Percentiles rank a stretch among this genome's conserved stretches.
Evolutionary conservation across 1,284 basidiomycete genomes (phyloP).

Genomic region (Cryptococcus depauperatus): DNA sequence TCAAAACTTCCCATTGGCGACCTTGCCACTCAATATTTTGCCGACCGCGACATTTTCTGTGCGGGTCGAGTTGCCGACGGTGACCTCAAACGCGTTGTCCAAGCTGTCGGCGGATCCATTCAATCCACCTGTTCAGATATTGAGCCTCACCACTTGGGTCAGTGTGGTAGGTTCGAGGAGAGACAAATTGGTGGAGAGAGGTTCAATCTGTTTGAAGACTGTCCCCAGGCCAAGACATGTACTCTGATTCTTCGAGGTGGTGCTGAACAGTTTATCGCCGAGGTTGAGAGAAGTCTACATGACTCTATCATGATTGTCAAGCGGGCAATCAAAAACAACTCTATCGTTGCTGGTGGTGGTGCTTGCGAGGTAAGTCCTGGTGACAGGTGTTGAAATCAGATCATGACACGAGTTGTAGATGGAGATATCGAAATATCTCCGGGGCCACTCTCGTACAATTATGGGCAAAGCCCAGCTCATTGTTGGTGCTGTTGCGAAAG

Average conservation of each 20-base stretch:
- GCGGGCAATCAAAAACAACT: constrained; percentile 88
- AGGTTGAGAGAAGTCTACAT: constrained; percentile 93
- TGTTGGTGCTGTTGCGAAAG: constrained; percentile 91
- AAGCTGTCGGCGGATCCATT: constrained; percentile 89
- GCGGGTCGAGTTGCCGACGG: constrained; percentile 88
- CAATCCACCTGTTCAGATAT: constrained; percentile 97
- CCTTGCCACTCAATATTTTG: constrained; percentile 98
- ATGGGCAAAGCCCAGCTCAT: constrained; percentile 95
- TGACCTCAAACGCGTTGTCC: constrained; percentile 88
- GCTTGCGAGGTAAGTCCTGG: constrained; percentile 70
- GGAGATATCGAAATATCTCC: constrained; percentile 89
- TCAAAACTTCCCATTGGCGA: constrained; percentile 98
- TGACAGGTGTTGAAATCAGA: background rate
- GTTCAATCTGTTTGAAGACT: constrained; percentile 93
- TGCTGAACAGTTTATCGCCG: constrained; percentile 98
- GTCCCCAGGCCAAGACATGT: constrained; percentile 92
- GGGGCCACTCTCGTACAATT: constrained; percentile 83
- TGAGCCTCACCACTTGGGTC: constrained; percentile 77
- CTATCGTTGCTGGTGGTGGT: constrained; percentile 95
- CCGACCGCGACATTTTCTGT: constrained; percentile 98
- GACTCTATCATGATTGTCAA: constrained; percentile 99
- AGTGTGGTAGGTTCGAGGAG: constrained; percentile 87
- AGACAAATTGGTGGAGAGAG: constrained; percentile 93
- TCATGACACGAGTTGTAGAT: constrained; percentile 53
- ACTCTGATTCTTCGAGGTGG: constrained; percentile 94